Base-by-base conservation (phyloP, 257 asterid genomes). In the Cinchona pubescens region DNA sequence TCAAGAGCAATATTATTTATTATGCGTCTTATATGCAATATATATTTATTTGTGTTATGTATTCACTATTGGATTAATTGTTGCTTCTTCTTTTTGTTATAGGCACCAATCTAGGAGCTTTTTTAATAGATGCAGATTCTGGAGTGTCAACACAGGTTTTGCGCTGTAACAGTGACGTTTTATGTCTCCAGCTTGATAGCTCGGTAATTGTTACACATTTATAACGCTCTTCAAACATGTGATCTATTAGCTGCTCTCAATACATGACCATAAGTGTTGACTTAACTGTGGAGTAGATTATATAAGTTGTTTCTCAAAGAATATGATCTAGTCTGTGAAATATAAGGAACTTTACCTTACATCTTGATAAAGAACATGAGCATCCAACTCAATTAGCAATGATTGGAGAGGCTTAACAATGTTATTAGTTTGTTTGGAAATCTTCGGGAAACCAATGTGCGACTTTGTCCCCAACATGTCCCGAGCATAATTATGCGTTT, bases 31-130 rank as follows among this genome's bases (percentile, higher is more conserved):
- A 58, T 13, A 38, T 56, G 75, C 48, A 69, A 34, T 14, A 76
- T 5, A 18, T 53, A 14, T 43, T 42, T 35, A 45, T 43, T 12
- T 30, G 45, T 21, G 35, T 32, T 29, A 29, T 32, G 51, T 25
- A 15, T 71, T 27, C 37, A 2, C 34, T 30, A 64, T 75, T 63
- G 72, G 62, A 5, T 63, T 79, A 42, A 38, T 75, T 51, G 46
- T 71, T 69, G 49, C 70, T 37, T 69, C 51, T 45, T 63, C 79
- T 63, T 63, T 56, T 76, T 79, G 75, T 64, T 79, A 71, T 84
- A 94, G 99, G 99, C 74, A 86, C 96, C 78, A 86, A 85, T 78
- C 81, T 75, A 69, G 99, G 99, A 90, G 98, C 90, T 82, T 82
- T 75, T 53, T 61, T 88, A 81, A 83, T 95, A 72, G 76, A 88